Base-by-base conservation (phyloP, 169 alveolate species). In the Cryptosporidium andersoni region DNA sequence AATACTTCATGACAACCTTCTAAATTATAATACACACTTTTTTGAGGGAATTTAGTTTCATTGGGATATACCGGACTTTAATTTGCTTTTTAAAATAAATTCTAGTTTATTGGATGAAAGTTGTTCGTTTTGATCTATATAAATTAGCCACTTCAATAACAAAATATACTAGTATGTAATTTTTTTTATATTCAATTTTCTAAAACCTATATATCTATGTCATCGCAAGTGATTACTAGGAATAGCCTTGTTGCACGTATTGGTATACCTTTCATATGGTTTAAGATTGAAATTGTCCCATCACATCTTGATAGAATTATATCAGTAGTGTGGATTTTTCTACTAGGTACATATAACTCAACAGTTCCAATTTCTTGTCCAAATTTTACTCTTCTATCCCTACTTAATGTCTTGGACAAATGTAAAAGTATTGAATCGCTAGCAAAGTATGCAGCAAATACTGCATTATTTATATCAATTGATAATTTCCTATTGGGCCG, bases 381-480 rank as follows among this genome's bases (percentile, higher is more conserved):
- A 60, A 58, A 74, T 60, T 34, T 74, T 16, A 74, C 85, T 16
- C 85, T 12, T 74, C 85, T 74, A 55, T 74, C 60, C 16, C 85
- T 74, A 45, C 60, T 36, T 43, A 74, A 58, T 11, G 85, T 74
- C 48, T 74, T 74, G 9, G 85, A 74, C 6, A 74, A 74, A 51
- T 74, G 85, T 12, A 74, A 47, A n/a, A 74, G 8, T 14, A 74
- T 60, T 36, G 85, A 68, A 34, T 74, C 85, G 40, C 74, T 58
- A 43, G 85, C 85, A 47, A 74, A 74, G 40, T 74, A 74, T 16
- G 85, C 85, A 45, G 85, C 85, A 49, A 74, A 74, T 37, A 74
- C 51, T 6, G 85, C 55, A 47, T 66, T 74, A 40, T 74, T 74
- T 1, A 74, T 74, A 14, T 74, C 67, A 40, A 74, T 43, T 43